These are phyloP conservation scores for Starmerella cellae DNA, from an alignment of 805 yeast species.

Conservation along the genomic window DNA sequence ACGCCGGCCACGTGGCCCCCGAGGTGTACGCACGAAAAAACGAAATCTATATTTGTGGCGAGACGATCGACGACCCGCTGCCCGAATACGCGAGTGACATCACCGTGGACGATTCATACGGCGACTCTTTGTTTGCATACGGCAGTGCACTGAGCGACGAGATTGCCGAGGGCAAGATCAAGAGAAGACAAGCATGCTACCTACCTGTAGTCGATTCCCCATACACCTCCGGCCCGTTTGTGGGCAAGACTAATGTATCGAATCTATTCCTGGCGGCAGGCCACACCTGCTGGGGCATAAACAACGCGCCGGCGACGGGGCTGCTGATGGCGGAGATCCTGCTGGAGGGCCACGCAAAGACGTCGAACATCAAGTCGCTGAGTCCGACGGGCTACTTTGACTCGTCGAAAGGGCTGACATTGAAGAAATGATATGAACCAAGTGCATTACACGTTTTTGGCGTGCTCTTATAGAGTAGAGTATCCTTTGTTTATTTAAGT, in stretches of 20 bases:
- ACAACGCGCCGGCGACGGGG: conserved; percentile 97
- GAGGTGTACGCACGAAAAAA: conserved; percentile 91
- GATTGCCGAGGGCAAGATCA: conserved; percentile 57
- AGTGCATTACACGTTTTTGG: too few relatives aligned
- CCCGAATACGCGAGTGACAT: conserved; percentile 94
- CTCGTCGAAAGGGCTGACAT: conserved; percentile 14
- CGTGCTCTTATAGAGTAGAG: too few relatives aligned
- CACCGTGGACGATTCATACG: conserved; percentile 70
- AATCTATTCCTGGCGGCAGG: conserved; percentile 75
- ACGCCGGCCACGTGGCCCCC: conserved; percentile 60
- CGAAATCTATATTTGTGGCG: conserved; percentile 95
- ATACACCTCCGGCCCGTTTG: conserved; percentile 79
- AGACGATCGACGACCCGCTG: conserved; percentile 76
- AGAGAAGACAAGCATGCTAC: conserved; percentile 86
- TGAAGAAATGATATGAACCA: too few relatives aligned
- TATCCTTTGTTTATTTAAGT: too few relatives aligned
- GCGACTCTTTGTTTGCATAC: conserved; percentile 72
- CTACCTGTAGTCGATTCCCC: conserved; percentile 90
- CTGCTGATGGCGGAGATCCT: conserved; percentile 75
- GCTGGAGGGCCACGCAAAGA: conserved; percentile 64
- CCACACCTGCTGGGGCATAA: conserved; percentile 98
- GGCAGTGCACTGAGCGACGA: conserved; percentile 65
- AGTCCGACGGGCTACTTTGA: conserved; percentile 80
- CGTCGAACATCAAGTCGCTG: conserved; percentile 68
- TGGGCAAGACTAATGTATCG: conserved; percentile 83